Conservation (phyloP, 495 filamentous ascomycete species). For the Pyrenopolyporus hunteri region DNA sequence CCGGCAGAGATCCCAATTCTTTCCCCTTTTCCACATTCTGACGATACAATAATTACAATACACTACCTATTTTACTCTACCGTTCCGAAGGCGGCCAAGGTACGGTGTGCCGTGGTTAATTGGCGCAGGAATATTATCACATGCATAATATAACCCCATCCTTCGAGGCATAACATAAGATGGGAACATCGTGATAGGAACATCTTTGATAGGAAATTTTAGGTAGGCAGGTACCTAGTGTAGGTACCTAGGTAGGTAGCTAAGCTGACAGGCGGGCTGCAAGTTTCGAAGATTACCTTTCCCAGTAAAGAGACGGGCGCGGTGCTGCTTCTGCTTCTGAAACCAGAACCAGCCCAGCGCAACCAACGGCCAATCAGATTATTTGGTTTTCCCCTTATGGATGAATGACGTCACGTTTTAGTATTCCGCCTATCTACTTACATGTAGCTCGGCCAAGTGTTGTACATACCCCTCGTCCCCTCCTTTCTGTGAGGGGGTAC, state of each 20-base stretch:
- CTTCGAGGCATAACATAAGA: conserved; percentile 3
- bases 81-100: conserved; percentile 13
- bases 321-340: conserved; percentile 7
- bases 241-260: too few species aligned
- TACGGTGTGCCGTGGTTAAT: conserved; percentile 1
- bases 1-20: conserved; percentile 23
- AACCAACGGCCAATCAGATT: conserved; percentile 31
- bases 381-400: conserved; percentile 2
- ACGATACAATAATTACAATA: not conserved
- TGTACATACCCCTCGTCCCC: too few species aligned
- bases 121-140: conserved; percentile 12
- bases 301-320: conserved; percentile 2
- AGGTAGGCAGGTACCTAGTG: not conserved
- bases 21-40: not conserved
- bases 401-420: conserved; percentile 28
- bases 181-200: too few species aligned
- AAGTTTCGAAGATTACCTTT: not conserved
- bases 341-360: not conserved
- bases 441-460: too few species aligned
- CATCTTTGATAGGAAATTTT: too few species aligned
- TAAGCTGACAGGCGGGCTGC: not conserved
- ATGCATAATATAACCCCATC: conserved; percentile 2
- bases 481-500: too few species aligned
- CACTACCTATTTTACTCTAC: too few species aligned
- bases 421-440: conserved; percentile 16